Percentiles rank a stretch among this genome's conserved stretches.
Conservation (phyloP, 306 rosid genomes). For the Herpetospermum pedunculosum region DNA sequence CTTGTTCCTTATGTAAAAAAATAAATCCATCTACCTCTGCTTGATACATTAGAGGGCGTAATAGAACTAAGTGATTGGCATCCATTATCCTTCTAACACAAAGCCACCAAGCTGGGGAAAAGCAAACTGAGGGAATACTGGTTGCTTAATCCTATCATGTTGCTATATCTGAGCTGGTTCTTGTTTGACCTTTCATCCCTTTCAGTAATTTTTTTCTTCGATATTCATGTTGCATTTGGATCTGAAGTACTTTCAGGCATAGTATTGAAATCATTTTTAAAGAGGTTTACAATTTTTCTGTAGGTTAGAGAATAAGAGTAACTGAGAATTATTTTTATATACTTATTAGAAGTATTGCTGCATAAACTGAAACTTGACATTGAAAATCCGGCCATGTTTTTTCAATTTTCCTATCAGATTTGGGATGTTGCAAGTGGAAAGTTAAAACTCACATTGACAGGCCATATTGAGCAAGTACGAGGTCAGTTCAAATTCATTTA, state of each 20-base stretch:
- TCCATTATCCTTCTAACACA: not conserved
- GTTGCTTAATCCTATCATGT: not conserved
- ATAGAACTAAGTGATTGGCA: not conserved
- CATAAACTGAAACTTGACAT: not conserved
- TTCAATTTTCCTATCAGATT: conserved; percentile 44
- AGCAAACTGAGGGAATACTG: not conserved
- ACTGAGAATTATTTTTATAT: not conserved
- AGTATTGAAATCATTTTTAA: not conserved
- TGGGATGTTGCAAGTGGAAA: conserved; percentile 94
- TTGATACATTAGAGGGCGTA: not conserved
- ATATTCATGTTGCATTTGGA: not conserved
- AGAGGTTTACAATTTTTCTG: no score
- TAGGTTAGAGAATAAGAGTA: not conserved
- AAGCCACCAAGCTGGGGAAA: not conserved
- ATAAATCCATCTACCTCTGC: not conserved
- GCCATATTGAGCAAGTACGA: conserved; percentile 93
- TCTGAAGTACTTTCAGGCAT: not conserved
- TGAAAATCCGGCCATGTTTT: not conserved
- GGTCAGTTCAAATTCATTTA: conserved; percentile 35
- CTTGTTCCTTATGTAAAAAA: no score
- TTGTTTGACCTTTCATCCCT: not conserved
- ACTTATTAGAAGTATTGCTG: not conserved
- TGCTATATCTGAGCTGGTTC: not conserved
- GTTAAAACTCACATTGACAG: conserved; percentile 82
- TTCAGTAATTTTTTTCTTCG: not conserved